These are phyloP conservation scores for maize (Zea mays) DNA, from an alignment of 176 grass and related monocot genomes.

Conservation along the genomic window Zm-B73-REFERENCE-NAM-5.0 NC_050104.1:60202001-60202500, in stretches of 20 bases:
- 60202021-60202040: slow-evolving; percentile 94
- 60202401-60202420: too few species aligned
- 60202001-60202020: slow-evolving; percentile 83
- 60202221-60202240: not conserved
- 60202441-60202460: too few species aligned
- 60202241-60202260: slow-evolving; percentile 4
- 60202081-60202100: slow-evolving; percentile 18
- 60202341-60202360: too few species aligned
- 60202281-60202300: not conserved
- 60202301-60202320: not conserved
- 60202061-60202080: slow-evolving; percentile 8
- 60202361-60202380: too few species aligned
- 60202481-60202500: too few species aligned
- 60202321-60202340: too few species aligned
- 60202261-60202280: not conserved
- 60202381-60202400: too few species aligned
- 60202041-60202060: slow-evolving; percentile 54
- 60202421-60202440: too few species aligned
- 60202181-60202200: slow-evolving; percentile 5
- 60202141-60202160: not conserved
- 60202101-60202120: not conserved
- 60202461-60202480: too few species aligned
- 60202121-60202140: not conserved
- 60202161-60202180: not conserved
- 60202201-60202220: not conserved